phyloP scores from a whole-genome alignment of 2,329 filamentous ascomycete genomes.

The Pleoardoris graminearum region DNA sequence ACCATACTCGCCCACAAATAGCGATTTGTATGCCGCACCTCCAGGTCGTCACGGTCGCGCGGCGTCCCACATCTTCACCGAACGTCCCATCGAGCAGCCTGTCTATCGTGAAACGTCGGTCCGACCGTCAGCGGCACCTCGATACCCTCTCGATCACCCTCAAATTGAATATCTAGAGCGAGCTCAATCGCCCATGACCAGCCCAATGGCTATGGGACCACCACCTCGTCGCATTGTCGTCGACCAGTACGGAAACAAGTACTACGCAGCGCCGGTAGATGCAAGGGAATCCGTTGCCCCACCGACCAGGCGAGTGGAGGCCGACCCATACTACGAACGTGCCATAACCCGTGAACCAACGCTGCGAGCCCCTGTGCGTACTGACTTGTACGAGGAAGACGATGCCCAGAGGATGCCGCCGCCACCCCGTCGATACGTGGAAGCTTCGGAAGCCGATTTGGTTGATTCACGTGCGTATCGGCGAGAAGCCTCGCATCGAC shows the following conservation, averaged over 20 bases:
- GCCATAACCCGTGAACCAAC: constrained; percentile 57
- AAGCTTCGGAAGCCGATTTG: constrained; percentile 62
- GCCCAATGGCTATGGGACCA: constrained; percentile 50
- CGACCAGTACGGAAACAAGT: constrained; percentile 82
- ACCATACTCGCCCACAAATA: constrained; percentile 45
- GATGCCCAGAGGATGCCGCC: constrained; percentile 48
- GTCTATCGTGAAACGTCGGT: constrained; percentile 45
- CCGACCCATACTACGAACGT: constrained; percentile 69
- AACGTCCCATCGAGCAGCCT: constrained; percentile 41
- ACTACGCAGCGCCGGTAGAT: constrained; percentile 60
- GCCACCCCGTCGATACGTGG: constrained; percentile 56
- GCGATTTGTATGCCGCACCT: constrained; percentile 44
- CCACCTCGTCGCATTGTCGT: constrained; percentile 70
- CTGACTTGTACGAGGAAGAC: constrained; percentile 54
- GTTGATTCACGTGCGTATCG: constrained; percentile 60
- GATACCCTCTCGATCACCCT: constrained; percentile 50
- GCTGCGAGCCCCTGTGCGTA: constrained; percentile 52
- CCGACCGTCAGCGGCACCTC: constrained; percentile 40
- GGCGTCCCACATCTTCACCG: constrained; percentile 48
- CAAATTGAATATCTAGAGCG: constrained; percentile 43
- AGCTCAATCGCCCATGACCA: constrained; percentile 45
- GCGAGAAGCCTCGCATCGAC: constrained; percentile 61
- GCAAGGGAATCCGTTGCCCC: constrained; percentile 60
- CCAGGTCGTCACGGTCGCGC: constrained; percentile 45
- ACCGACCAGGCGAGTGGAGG: constrained; percentile 53